Evolutionary conservation across 2,329 filamentous ascomycete genomes (phyloP).

Genomic region (Colletotrichum agaves): DNA sequence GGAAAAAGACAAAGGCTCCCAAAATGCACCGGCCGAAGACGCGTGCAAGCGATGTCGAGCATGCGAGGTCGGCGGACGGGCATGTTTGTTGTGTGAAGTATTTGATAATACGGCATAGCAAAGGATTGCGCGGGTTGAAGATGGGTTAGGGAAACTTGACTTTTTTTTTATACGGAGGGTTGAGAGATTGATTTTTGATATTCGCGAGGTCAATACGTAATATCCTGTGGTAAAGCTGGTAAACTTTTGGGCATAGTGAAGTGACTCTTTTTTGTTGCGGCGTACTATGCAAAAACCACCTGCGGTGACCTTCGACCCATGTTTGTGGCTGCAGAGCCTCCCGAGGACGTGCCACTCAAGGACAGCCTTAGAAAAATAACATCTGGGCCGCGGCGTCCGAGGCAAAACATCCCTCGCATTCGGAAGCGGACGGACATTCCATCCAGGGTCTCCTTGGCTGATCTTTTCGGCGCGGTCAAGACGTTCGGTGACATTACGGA

Average conservation of each 20-base stretch:
- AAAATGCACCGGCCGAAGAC: neutral
- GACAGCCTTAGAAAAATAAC: neutral
- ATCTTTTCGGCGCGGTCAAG: neutral
- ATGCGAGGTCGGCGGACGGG: neutral
- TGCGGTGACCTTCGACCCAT: neutral
- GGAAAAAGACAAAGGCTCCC: neutral
- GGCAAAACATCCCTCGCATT: constrained; percentile 9
- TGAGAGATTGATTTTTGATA: too few species aligned
- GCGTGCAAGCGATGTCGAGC: neutral
- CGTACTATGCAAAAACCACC: neutral
- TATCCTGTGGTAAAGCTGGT: too few species aligned
- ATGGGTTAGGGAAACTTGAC: neutral
- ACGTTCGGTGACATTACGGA: neutral
- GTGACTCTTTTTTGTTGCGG: neutral
- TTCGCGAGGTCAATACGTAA: too few species aligned
- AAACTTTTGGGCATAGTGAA: too few species aligned
- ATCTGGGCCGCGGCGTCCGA: neutral
- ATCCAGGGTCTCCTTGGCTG: neutral
- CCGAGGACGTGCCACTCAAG: neutral
- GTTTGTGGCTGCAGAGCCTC: neutral
- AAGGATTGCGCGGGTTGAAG: neutral
- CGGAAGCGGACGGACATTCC: constrained; percentile 8
- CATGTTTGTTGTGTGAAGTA: neutral
- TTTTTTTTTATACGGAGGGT: too few species aligned
- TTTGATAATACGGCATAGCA: neutral